Evolutionary conservation across 805 yeast species (phyloP), one percentile per base, ranked within the genome.

Genomic region (Starmerella khaoyaiensis): DNA sequence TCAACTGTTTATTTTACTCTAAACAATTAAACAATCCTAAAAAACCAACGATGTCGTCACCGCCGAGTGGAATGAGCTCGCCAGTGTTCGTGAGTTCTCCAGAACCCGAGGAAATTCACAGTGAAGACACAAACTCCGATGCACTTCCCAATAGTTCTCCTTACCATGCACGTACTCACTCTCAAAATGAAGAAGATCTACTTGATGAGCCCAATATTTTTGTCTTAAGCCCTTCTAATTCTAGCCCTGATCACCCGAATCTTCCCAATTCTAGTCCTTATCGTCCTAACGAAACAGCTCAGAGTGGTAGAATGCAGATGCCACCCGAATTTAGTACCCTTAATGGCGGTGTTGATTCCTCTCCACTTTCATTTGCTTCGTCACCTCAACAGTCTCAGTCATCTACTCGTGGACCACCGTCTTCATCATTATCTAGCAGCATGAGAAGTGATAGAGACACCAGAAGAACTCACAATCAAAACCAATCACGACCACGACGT

Each of bases 311-410:
- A n/a, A n/a, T n/a, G n/a, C n/a, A n/a, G n/a, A n/a, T n/a, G n/a
- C n/a, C n/a, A n/a, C n/a, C n/a, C n/a, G n/a, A n/a, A n/a, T n/a
- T n/a, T n/a, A n/a, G n/a, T n/a, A n/a, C 10, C 26, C 25, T 18
- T 7, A 9, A 21, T 31, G 35, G 21, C 38, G 31, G n/a, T n/a
- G n/a, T n/a, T 3, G 48, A 40, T 31, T 47, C 50, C 16, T 47
- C 50, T 10, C 50, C 50, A 3, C 33, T 47, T 11, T 27, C 40
- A n/a, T 42, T 45, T 25, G 41, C 41, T n/a, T 47, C 50, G 24
- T 40, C 49, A 14, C 49, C 50, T 2, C 35, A 18, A n/a, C 32
- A 11, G 32, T n/a, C 26, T n/a, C n/a, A 11, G 7, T 29, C 32
- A 8, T 42, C 46, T 4, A 31, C 47, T 4, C 12, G 26, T n/a